Evolutionary conservation across 129 eudicot species (phyloP), one percentile per base, ranked within the genome.

Genomic region (Pseudognaphalium luteoalbum): DNA sequence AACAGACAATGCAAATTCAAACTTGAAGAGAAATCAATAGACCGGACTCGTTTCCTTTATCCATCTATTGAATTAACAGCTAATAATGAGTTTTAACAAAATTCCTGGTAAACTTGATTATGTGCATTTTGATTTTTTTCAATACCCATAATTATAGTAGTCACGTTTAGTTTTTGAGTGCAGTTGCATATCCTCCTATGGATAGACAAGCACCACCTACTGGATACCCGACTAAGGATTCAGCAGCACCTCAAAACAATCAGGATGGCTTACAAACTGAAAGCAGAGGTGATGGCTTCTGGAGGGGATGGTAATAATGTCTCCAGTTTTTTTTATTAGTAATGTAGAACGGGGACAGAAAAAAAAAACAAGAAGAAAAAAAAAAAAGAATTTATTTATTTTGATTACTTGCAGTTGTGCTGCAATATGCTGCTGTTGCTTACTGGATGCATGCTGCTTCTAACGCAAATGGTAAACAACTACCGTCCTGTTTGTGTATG

Each of bases 121-220:
- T 8, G 22, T 7, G 22, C 2, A 30, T 7, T 0, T 3, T 6
- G 1, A 33, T 7, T 7, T 15, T 16, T 33, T 6, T 16, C 33
- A 11, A 2, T 33, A 7, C 6, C 22, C 19, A 20, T 57, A 6
- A 7, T 25, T 0, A 1, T 16, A 30, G 22, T 33, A 66, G 16
- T 16, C 50, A 15, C 14, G 21, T 63, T 33, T 66, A 33, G 28
- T 66, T 34, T 12, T 16, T 33, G 50, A 15, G 68, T 66, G 70
- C 50, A 66, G 70, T 66, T 66, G 70, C 70, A 66, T 66, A 66
- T 17, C 70, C 70, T 66, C 70, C 47, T 66, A 33, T 66, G 50
- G 70, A 66, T 33, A n/a, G 70, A 66, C 70, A 34, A 16, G 42
- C 25, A 66, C 70, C 70, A 66, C 70, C 70, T 30, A 41, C n/a